These are phyloP conservation scores for Beauveria asiatica DNA, from an alignment of 2,329 filamentous ascomycete genomes.

Conservation along the genomic window DNA sequence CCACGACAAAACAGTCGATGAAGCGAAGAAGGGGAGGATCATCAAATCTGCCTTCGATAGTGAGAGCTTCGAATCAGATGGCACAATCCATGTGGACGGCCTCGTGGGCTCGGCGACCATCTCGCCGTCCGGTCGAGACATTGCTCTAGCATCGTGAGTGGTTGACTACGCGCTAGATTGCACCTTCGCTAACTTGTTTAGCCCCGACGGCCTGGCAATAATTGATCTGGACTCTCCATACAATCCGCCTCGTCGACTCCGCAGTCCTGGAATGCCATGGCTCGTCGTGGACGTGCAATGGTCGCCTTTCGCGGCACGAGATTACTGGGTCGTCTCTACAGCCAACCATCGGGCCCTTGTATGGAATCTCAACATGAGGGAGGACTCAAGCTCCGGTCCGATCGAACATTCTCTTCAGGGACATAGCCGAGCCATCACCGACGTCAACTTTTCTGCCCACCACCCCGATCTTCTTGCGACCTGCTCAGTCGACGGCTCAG, in stretches of 20 bases:
- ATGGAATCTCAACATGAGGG: constrained; percentile 78
- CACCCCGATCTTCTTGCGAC: constrained; percentile 84
- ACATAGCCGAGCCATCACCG: constrained; percentile 79
- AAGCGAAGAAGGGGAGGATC: constrained; percentile 46
- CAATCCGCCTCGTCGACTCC: constrained; percentile 73
- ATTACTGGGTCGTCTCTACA: constrained; percentile 90
- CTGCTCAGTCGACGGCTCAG: constrained; percentile 86
- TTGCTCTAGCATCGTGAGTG: constrained; percentile 72
- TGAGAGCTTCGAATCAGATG: constrained; percentile 77
- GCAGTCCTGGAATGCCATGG: constrained; percentile 81
- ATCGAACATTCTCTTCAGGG: constrained; percentile 85
- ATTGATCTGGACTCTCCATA: constrained; percentile 88
- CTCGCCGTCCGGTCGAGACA: constrained; percentile 81
- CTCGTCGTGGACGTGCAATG: constrained; percentile 93
- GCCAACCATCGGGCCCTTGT: constrained; percentile 91
- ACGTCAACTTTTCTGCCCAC: constrained; percentile 92
- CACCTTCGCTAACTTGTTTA: constrained; percentile 25
- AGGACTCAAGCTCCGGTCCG: constrained; percentile 59
- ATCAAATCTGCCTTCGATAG: constrained; percentile 71
- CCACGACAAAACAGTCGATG: constrained; percentile 36
- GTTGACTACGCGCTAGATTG: constrained; percentile 14
- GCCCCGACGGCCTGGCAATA: constrained; percentile 71
- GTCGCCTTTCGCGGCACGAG: constrained; percentile 83
- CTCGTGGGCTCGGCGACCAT: constrained; percentile 84
- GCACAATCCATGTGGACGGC: constrained; percentile 74